Conservation (phyloP, 805 yeast species). For the Clavispora vitiphila region DNA sequence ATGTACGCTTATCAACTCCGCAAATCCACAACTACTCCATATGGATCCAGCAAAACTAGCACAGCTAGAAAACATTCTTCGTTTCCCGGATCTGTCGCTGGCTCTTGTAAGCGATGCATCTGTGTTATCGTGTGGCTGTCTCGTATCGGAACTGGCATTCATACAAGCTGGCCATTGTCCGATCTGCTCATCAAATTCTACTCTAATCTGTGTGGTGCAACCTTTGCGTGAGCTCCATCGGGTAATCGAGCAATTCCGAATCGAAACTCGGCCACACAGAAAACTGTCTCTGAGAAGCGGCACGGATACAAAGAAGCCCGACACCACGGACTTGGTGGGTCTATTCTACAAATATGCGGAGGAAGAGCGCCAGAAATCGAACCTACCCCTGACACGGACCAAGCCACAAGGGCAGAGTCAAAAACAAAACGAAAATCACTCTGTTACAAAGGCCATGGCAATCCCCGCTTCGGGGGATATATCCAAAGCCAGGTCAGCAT, state of each 20-base stretch:
- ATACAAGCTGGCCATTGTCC: slow-evolving; percentile 17
- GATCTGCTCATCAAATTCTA: slow-evolving; percentile 18
- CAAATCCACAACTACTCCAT: neutral
- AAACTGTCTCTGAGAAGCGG: slow-evolving; percentile 3
- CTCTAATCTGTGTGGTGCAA: slow-evolving; percentile 22
- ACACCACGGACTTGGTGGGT: slow-evolving; percentile 24
- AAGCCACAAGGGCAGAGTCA: neutral
- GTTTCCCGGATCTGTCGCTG: slow-evolving; percentile 17
- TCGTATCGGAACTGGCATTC: slow-evolving; percentile 31
- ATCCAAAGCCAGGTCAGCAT: neutral
- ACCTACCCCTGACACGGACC: neutral
- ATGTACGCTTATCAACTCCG: neutral
- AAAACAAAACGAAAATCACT: neutral
- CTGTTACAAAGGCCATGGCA: neutral
- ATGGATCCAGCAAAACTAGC: slow-evolving; percentile 15
- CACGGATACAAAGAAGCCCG: slow-evolving; percentile 1
- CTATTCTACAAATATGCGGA: slow-evolving; percentile 38
- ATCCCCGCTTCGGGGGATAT: neutral
- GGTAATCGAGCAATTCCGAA: slow-evolving; percentile 18
- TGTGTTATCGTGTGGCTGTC: slow-evolving; percentile 39
- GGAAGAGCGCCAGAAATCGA: slow-evolving; percentile 19
- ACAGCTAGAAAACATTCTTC: slow-evolving; percentile 22
- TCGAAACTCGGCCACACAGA: slow-evolving; percentile 1
- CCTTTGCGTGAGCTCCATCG: slow-evolving; percentile 32
- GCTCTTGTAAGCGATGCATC: slow-evolving; percentile 25